Base-by-base conservation (phyloP, 192 early-diverging fungal genomes). In the Thoreauomyces humboldtii region DNA sequence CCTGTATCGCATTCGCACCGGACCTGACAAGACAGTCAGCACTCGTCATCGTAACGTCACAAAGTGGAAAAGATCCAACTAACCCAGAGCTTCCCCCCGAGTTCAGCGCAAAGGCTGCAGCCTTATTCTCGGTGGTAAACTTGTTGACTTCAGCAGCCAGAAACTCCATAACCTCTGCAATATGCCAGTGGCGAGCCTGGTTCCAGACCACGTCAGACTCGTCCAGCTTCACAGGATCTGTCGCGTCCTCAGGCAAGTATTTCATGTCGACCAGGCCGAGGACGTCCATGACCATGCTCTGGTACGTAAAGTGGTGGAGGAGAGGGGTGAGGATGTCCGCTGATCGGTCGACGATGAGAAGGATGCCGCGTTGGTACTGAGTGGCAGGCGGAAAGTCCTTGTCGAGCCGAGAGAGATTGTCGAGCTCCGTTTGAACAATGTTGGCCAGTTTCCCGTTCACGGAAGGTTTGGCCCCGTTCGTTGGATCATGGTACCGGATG, bases 231-330 rank as follows among this genome's bases (percentile, higher is more conserved):
- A 59, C 65, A 7, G 53, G 28, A 24, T 71, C 72, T 17, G 51
- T 65, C 0, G 69, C 72, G 4, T 71, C 67, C 77, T 80, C 52
- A 25, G 67, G 57, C 9, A 27, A 74, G 72, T 86, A 90, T 53
- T 88, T 90, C 22, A 73, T 82, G 42, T 90, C 84, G 3, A 7
- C 66, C 21, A 90, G 64, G 2, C 62, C 60, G 12, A 97, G 69
- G 57, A 96, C 73, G 72, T 99, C 98, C 52, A 88, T 84, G 31
- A 89, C 82, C 92, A 99, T 95, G 1, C 92, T 90, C 63, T 86
- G 79, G 35, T 86, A 86, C 0, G 82, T 75, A 31, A 82, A 78
- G 27, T 85, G 77, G 61, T 86, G 84, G 19, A 85, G 19, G 2
- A 86, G 54, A 24, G 82, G 79, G 21, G 74, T 57, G 1, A 78